Conservation (phyloP, 805 yeast genomes). For the Cyberlindnera saturnus region DNA sequence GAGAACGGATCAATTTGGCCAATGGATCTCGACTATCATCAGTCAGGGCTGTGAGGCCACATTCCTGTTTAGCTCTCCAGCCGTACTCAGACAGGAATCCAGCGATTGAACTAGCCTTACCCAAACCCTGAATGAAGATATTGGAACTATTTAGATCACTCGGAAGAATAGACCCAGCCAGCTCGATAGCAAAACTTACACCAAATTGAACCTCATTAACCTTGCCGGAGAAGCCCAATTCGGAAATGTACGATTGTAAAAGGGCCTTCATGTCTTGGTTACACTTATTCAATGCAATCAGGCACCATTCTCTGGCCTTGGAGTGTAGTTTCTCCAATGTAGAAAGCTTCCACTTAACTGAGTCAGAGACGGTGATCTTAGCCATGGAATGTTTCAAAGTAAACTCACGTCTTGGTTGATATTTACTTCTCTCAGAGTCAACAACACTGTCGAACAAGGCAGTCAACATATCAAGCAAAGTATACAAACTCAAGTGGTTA, state of each 20-base stretch:
- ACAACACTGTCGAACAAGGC: slow-evolving; percentile 71
- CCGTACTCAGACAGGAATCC: slow-evolving; percentile 72
- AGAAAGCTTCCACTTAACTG: slow-evolving; percentile 64
- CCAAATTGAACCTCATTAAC: slow-evolving; percentile 60
- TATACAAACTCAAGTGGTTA: slow-evolving; percentile 63
- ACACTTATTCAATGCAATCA: slow-evolving; percentile 47
- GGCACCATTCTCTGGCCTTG: slow-evolving; percentile 64
- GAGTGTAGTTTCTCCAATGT: slow-evolving; percentile 56
- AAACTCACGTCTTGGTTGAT: slow-evolving; percentile 76
- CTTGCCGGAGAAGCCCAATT: slow-evolving; percentile 28
- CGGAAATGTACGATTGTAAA: slow-evolving; percentile 69
- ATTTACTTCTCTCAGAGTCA: slow-evolving; percentile 79
- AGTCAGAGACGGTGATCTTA: slow-evolving; percentile 56
- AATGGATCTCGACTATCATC: slow-evolving; percentile 43
- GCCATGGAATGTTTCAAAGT: slow-evolving; percentile 36
- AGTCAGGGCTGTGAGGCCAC: slow-evolving; percentile 22
- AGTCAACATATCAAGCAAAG: slow-evolving; percentile 75
- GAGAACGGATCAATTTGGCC: slow-evolving; percentile 37
- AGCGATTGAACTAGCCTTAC: slow-evolving; percentile 53
- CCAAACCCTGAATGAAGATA: slow-evolving; percentile 30
- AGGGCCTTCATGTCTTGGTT: slow-evolving; percentile 73
- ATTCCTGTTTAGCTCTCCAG: slow-evolving; percentile 49
- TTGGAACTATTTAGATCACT: slow-evolving; percentile 60
- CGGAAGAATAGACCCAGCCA: slow-evolving; percentile 71
- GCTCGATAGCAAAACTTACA: slow-evolving; percentile 82